Percentiles rank a stretch among this genome's conserved stretches.
These are phyloP conservation scores for Yamadazyma diospyri DNA, from an alignment of 1,139 yeast species.

Conservation along the genomic window DNA sequence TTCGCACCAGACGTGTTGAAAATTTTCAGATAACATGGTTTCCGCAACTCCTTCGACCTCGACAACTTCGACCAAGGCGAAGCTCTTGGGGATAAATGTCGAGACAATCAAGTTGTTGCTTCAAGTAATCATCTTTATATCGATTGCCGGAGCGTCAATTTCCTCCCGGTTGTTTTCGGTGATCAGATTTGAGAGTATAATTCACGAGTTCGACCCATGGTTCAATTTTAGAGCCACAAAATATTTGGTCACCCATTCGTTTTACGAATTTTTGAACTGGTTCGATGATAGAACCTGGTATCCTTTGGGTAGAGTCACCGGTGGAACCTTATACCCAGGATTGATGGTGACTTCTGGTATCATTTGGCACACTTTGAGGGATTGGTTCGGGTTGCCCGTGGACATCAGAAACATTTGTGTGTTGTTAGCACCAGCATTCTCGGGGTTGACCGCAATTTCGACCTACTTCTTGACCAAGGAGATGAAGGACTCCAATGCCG, in stretches of 20 bases:
- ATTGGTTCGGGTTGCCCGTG: slow-evolving; percentile 70
- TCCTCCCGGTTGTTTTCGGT: slow-evolving; percentile 81
- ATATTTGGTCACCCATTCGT: slow-evolving; percentile 78
- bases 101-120: slow-evolving; percentile 49
- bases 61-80: slow-evolving; percentile 9
- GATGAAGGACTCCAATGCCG: slow-evolving; percentile 88
- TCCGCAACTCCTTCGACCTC: too few species aligned
- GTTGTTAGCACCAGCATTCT: slow-evolving; percentile 92
- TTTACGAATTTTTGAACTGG: slow-evolving; percentile 93
- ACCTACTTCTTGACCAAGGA: slow-evolving; percentile 90
- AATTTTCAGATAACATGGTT: slow-evolving; percentile 3
- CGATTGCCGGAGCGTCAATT: slow-evolving; percentile 86
- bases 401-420: slow-evolving; percentile 97
- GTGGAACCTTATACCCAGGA: slow-evolving; percentile 98
- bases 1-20: slow-evolving; percentile 4
- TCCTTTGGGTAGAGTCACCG: slow-evolving; percentile 97
- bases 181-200: slow-evolving; percentile 87
- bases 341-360: slow-evolving; percentile 95
- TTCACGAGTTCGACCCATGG: slow-evolving; percentile 99
- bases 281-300: slow-evolving; percentile 99
- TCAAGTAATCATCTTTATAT: slow-evolving; percentile 60
- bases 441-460: slow-evolving; percentile 88
- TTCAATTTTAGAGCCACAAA: slow-evolving; percentile 95
- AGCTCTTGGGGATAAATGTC: slow-evolving; percentile 34
- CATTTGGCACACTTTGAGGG: slow-evolving; percentile 71